These are phyloP conservation scores for Mariannaea elegans DNA, from an alignment of 2,329 filamentous ascomycete genomes.

Conservation along the genomic window DNA sequence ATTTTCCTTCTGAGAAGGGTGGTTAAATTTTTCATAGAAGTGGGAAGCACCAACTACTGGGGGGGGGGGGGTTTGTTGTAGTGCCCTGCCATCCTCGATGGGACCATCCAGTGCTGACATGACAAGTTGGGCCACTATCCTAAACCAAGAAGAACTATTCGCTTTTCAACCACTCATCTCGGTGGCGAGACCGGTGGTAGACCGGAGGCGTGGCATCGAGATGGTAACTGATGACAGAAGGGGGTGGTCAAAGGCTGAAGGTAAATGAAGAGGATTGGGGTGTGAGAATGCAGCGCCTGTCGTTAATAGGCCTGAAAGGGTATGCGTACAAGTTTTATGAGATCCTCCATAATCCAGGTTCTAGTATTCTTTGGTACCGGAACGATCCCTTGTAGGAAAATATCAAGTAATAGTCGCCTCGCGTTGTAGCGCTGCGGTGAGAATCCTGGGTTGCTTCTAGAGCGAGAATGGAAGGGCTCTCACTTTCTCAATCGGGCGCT, in stretches of 20 bases:
- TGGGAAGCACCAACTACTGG: background rate
- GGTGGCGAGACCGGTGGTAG: slow-evolving; percentile 22
- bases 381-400: slow-evolving; percentile 6
- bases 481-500: background rate
- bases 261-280: slow-evolving; percentile 7
- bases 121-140: slow-evolving; percentile 22
- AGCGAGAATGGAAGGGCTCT: slow-evolving; percentile 17
- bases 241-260: slow-evolving; percentile 27
- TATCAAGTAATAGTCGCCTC: slow-evolving; percentile 6
- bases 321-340: background rate
- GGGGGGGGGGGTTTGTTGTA: background rate
- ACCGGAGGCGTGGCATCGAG: slow-evolving; percentile 24
- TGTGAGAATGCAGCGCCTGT: slow-evolving; percentile 1
- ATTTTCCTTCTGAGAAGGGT: background rate
- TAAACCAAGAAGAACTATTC: slow-evolving; percentile 30
- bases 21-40: background rate
- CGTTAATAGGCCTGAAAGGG: slow-evolving; percentile 9
- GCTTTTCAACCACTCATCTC: slow-evolving; percentile 24
- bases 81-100: background rate
- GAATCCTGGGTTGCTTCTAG: slow-evolving; percentile 14
- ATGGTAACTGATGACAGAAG: slow-evolving; percentile 34
- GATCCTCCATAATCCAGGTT: background rate
- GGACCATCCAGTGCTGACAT: slow-evolving; percentile 6
- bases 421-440: slow-evolving; percentile 2
- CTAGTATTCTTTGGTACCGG: slow-evolving; percentile 3